Percentiles rank a stretch among this genome's conserved stretches.
Conservation (phyloP, 2,329 filamentous ascomycete species). For the Chaetomium strumarium region DNA sequence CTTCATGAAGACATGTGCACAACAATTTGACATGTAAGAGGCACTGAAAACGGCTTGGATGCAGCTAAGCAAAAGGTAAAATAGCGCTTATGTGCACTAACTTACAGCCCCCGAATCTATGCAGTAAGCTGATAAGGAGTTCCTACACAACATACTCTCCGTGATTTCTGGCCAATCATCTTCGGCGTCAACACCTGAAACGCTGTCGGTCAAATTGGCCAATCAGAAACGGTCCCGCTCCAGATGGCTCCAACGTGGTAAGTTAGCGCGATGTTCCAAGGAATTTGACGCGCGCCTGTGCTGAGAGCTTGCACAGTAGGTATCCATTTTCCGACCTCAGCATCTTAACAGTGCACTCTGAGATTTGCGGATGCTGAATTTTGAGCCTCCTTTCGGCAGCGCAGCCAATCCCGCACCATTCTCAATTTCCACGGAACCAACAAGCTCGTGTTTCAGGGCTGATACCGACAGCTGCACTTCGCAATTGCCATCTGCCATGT, state of each 20-base stretch:
- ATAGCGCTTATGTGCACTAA: no score
- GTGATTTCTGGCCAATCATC: no score
- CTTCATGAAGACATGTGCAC: no score
- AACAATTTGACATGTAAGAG: no score
- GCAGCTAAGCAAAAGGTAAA: no score
- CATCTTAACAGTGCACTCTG: not conserved
- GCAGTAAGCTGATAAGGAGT: no score
- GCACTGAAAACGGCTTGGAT: no score
- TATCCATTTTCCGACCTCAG: not conserved
- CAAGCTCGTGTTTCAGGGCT: slow-evolving; percentile 20
- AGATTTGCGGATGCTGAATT: not conserved
- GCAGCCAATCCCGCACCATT: slow-evolving; percentile 18
- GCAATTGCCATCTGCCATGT: slow-evolving; percentile 7
- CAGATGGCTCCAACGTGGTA: not conserved
- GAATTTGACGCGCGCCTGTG: slow-evolving; percentile 24
- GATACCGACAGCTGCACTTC: slow-evolving; percentile 7
- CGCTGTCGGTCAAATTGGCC: slow-evolving; percentile 6
- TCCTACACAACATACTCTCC: no score
- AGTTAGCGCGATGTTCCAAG: not conserved
- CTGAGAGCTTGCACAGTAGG: no score
- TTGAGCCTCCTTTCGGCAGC: not conserved
- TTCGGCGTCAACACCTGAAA: not conserved
- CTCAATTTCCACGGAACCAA: slow-evolving; percentile 3
- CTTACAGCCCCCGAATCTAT: no score
- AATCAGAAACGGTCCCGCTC: not conserved